Conservation (phyloP, 164 flowering plant species). For the Paratinospora sagittata region DNA sequence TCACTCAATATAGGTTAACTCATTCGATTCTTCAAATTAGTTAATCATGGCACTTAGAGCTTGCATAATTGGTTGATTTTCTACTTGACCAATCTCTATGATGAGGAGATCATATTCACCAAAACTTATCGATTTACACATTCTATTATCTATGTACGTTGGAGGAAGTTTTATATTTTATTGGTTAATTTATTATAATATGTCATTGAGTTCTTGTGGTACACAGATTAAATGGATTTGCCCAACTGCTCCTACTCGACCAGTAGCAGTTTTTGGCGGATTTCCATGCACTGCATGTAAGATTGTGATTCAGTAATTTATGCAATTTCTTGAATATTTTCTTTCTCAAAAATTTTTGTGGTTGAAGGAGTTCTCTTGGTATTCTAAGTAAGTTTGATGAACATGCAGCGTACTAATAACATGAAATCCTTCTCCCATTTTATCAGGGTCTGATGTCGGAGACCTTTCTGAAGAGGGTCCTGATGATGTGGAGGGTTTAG, state of each 20-base stretch:
- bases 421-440: neutral
- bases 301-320: conserved; percentile 14
- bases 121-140: no score
- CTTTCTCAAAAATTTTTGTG: neutral
- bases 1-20: neutral
- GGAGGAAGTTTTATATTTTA: neutral
- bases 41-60: neutral
- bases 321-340: neutral
- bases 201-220: conserved; percentile 9
- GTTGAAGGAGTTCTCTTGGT: neutral
- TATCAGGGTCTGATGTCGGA: conserved; percentile 81
- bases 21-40: neutral
- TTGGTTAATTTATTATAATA: neutral
- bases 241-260: conserved; percentile 60
- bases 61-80: neutral
- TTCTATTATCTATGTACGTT: neutral
- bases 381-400: neutral
- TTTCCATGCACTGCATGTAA: conserved; percentile 68
- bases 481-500: conserved; percentile 86
- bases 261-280: conserved; percentile 53
- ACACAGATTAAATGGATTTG: conserved; percentile 65
- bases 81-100: neutral
- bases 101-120: no score
- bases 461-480: conserved; percentile 85
- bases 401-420: neutral